Evolutionary conservation across 306 rosid species (phyloP).

Genomic region (Delonix regia): DNA sequence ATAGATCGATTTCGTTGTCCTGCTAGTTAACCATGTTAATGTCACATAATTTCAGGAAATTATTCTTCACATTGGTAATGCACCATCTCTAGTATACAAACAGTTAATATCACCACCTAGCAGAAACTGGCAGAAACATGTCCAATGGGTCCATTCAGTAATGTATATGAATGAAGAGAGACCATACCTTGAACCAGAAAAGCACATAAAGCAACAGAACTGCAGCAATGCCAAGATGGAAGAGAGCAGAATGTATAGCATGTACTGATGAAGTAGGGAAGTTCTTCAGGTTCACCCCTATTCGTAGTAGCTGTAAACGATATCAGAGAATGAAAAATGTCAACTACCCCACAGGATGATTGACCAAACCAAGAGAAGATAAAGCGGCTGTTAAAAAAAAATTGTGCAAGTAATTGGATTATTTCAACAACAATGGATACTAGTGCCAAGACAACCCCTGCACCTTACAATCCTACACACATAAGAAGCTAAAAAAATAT

Average conservation of each 20-base stretch:
- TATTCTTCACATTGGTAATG: background rate
- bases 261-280: conserved; percentile 75
- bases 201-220: conserved; percentile 80
- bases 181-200: conserved; percentile 95
- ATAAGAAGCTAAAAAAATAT: background rate
- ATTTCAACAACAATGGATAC: conserved; percentile 8
- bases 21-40: conserved; percentile 15
- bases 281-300: conserved; percentile 89
- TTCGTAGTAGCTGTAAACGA: conserved; percentile 61
- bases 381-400: background rate
- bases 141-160: conserved; percentile 11
- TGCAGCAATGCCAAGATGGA: conserved; percentile 77
- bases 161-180: conserved; percentile 11
- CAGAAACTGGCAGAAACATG: conserved; percentile 26
- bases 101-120: background rate
- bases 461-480: background rate
- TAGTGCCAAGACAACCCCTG: conserved; percentile 19
- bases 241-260: conserved; percentile 67
- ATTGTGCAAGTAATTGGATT: background rate
- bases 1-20: background rate
- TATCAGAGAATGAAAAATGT: conserved; percentile 27
- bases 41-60: conserved; percentile 7
- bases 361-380: conserved; percentile 18
- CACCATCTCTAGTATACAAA: conserved; percentile 4
- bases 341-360: conserved; percentile 12